Evolutionary conservation across 192 early-diverging fungal genomes (phyloP), one percentile per base, ranked within the genome.

Genomic region (Linnemannia hyalina): DNA sequence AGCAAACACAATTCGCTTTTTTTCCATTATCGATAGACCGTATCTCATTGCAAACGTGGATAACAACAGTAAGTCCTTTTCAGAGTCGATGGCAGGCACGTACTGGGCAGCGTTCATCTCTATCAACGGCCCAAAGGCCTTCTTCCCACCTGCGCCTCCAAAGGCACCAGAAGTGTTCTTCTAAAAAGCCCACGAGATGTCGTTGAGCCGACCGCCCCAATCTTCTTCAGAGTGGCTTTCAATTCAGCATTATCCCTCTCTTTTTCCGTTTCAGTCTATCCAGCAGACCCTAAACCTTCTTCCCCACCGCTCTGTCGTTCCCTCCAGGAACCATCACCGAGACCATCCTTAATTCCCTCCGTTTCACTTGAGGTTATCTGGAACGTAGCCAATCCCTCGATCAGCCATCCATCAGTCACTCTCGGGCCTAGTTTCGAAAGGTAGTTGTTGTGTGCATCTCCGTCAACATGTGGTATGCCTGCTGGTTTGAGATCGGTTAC

Each of bases 41-140:
- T 87, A 92, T 88, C 52, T 91, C 82, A 52, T 85, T 91, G 73
- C 89, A 93, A 52, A 93, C 83, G 77, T 93, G 92, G 18, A 92
- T 83, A 47, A 92, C 73, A 22, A 93, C 85, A 7, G 88, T 87
- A 29, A 88, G 70, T 89, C 87, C 49, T 77, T 75, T 77, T 84
- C 91, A n/a, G 88, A 82, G 35, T 93, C 92, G 77, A 93, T 92
- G 10, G 88, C 85, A 49, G 47, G 73, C 9, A 88, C 88, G 81
- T 92, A 93, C 55, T 90, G 89, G 40, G 88, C 77, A 15, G 87
- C 86, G 22, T 89, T 82, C 68, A 93, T 85, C 26, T 91, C 89
- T 68, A 87, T 78, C 35, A 93, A 68, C 10, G 77, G 86, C 4
- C 92, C 92, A 89, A 92, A 93, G 36, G 89, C 70, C 46, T 82